Evolutionary conservation across 805 yeast species (phyloP), one percentile per base, ranked within the genome.

Genomic region (Candida palmyrensis): DNA sequence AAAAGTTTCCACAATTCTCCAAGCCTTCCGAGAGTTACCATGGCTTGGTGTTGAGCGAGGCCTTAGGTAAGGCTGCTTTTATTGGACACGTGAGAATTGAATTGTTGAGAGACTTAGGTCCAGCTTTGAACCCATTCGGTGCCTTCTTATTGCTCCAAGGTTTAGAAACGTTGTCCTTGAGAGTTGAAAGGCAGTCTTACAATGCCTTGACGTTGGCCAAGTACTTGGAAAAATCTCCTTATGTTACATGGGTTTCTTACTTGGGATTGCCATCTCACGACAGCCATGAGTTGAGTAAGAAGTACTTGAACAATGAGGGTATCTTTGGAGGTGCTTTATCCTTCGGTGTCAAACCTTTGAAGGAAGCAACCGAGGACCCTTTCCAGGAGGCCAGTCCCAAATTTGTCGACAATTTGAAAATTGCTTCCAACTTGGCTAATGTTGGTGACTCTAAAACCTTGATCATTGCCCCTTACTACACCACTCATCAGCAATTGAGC

Each of bases 371-470:
- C 6, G 75, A 66, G 24, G 75, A 75, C 45, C 81, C 78, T 42
- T 85, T 83, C 67, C 56, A 76, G 48, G 82, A 79, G 44, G 76
- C 89, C 25, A 87, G 95, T 48, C 89, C 90, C 35, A 73, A 70
- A 47, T 86, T 88, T 40, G 96, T 86, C 40, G 96, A 89, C 60
- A 66, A 64, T 47, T 75, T 92, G 60, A 76, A 86, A 61, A 63
- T 92, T 37, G 94, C 95, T 36, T 82, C 95, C 20, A 85, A 88
- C 67, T 77, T 92, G 55, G 97, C 98, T 31, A 90, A 90, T 52
- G 97, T 90, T 38, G 98, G 98, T 55, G 98, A 90, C 54, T 80
- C 90, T 32, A 92, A 90, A 69, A 86, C 97, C 28, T 73, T 90
- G 55, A 95, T 90, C 38, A 90, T 90, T 59, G 89, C 96, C 35